A percentile compares a stretch with the other conserved stretches of the same genome.
Conservation (phyloP, 306 rosid genomes). For the Castanospermum australe region DNA sequence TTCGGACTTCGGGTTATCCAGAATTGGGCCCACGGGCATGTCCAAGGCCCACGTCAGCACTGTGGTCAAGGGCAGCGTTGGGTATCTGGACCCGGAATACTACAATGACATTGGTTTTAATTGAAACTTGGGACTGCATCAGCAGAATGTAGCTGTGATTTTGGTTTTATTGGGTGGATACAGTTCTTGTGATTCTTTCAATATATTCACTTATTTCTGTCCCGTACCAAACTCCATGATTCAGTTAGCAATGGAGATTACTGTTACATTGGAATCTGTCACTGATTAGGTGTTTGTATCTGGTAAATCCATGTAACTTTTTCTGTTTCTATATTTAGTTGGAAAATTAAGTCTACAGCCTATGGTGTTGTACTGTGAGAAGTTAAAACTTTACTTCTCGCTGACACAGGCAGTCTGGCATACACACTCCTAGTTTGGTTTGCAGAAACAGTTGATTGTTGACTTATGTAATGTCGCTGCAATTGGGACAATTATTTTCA, state of each 20-base stretch:
- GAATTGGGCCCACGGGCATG: slow-evolving; percentile 39
- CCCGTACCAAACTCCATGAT: neutral
- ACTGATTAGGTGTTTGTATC: neutral
- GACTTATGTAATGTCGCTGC: no score
- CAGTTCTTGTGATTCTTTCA: neutral
- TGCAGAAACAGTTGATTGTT: neutral
- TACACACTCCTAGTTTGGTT: neutral
- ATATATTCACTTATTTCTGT: neutral
- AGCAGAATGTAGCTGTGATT: slow-evolving; percentile 15
- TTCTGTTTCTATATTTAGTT: neutral
- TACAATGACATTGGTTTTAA: slow-evolving; percentile 6
- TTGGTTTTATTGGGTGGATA: neutral
- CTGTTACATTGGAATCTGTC: no score
- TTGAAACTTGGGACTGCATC: neutral
- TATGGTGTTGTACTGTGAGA: neutral
- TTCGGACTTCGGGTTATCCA: slow-evolving; percentile 57
- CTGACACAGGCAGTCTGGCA: slow-evolving; percentile 2
- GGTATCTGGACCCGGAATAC: slow-evolving; percentile 52
- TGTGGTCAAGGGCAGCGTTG: slow-evolving; percentile 30
- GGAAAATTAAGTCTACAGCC: neutral
- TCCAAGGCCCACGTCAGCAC: slow-evolving; percentile 42
- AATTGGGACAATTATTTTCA: no score
- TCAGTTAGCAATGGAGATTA: no score
- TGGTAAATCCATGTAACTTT: neutral
- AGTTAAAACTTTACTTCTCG: neutral